These are phyloP conservation scores for Trichoderma virens DNA, from an alignment of 495 filamentous ascomycete species.

Conservation along the genomic window DNA sequence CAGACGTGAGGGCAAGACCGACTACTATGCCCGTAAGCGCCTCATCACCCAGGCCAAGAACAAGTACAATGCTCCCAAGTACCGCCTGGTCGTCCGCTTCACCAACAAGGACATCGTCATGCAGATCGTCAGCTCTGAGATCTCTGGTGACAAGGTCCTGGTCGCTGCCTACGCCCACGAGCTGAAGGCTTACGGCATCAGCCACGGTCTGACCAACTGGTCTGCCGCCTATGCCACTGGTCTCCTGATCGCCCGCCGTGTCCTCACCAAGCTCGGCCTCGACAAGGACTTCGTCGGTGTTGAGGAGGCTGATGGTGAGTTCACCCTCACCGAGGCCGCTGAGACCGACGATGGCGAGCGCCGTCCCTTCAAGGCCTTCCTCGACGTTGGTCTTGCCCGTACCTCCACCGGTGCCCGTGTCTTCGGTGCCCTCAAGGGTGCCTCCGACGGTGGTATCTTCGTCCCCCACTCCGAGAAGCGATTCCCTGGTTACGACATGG, in stretches of 20 bases:
- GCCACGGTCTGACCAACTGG: conserved; percentile 99
- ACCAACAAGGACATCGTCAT: conserved; percentile 99
- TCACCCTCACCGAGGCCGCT: conserved; percentile 80
- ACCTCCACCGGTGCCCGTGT: conserved; percentile 97
- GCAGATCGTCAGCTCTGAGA: conserved; percentile 95
- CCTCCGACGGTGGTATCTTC: conserved; percentile 93
- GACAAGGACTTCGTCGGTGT: conserved; percentile 87
- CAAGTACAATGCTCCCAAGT: conserved; percentile 99
- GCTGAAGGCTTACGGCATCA: conserved; percentile 92
- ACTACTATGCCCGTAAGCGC: conserved; percentile 99
- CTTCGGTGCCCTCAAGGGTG: conserved; percentile 99
- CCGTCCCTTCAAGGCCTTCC: conserved; percentile 96
- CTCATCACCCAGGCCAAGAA: conserved; percentile 99
- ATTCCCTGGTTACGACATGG: conserved; percentile 97
- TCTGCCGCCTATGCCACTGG: conserved; percentile 94
- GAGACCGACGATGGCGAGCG: conserved; percentile 80
- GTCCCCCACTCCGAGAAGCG: conserved; percentile 97
- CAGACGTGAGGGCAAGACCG: conserved; percentile 93
- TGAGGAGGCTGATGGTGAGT: conserved; percentile 92
- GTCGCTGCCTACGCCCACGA: conserved; percentile 91
- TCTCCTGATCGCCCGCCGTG: conserved; percentile 91
- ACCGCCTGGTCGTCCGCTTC: conserved; percentile 99
- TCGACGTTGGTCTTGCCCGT: conserved; percentile 93
- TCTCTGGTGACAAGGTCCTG: conserved; percentile 96
- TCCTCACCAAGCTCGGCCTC: conserved; percentile 91